These are phyloP conservation scores for Rosa lucieae DNA, from an alignment of 306 rosid genomes.

Conservation along the genomic window DNA sequence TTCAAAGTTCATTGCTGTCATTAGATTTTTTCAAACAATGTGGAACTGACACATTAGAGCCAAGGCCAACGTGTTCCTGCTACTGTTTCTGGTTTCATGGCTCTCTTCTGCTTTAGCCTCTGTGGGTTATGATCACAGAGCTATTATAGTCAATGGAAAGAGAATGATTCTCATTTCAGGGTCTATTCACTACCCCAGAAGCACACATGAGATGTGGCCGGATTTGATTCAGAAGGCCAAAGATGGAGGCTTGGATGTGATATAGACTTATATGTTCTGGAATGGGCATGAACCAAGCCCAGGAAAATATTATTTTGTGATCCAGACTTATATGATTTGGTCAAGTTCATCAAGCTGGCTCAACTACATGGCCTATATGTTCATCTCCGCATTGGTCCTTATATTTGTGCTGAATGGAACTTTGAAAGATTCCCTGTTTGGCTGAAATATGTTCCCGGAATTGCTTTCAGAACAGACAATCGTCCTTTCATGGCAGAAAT, in stretches of 20 bases:
- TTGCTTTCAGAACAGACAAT: conserved; percentile 82
- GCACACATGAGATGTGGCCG: background rate
- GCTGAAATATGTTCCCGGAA: conserved; percentile 84
- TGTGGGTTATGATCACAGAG: conserved; percentile 71
- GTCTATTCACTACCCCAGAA: too few relatives aligned
- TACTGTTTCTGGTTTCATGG: too few relatives aligned
- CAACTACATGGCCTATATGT: conserved; percentile 83
- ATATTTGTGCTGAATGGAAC: conserved; percentile 89
- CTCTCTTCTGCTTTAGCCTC: conserved; percentile 17
- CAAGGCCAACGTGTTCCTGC: too few relatives aligned
- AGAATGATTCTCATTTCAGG: too few relatives aligned
- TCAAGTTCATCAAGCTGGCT: conserved; percentile 76
- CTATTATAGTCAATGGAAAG: conserved; percentile 59
- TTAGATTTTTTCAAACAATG: too few relatives aligned
- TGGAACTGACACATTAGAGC: too few relatives aligned
- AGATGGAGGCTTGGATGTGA: background rate
- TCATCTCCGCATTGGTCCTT: conserved; percentile 94
- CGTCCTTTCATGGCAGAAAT: conserved; percentile 88
- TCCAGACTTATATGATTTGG: conserved; percentile 65
- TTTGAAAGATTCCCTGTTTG: conserved; percentile 96
- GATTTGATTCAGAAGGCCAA: background rate
- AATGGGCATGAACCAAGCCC: background rate
- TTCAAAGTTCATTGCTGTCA: too few relatives aligned
- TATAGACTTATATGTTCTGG: background rate
- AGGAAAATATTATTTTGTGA: conserved; percentile 62